Evolutionary conservation across 768 basidiomycete genomes (phyloP).

Genomic region (Tricholoma matsutake): DNA sequence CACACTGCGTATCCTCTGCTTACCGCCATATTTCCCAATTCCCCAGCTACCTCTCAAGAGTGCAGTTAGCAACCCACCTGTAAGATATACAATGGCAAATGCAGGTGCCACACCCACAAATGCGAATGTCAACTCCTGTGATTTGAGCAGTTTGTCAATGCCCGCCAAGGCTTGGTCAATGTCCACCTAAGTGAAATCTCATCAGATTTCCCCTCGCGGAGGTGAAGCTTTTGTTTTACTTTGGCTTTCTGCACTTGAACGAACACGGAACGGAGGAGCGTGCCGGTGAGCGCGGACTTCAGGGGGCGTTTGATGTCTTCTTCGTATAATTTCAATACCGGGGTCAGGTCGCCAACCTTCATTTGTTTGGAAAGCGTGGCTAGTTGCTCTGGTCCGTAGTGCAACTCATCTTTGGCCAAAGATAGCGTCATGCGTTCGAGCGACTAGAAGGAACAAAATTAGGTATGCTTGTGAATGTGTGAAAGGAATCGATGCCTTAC

Average conservation of each 20-base stretch:
- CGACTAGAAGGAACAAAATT: constrained; percentile 47
- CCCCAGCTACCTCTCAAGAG: constrained; percentile 51
- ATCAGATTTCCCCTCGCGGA: neutral
- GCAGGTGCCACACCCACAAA: constrained; percentile 96
- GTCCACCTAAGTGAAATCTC: constrained; percentile 62
- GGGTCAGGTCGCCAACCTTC: constrained; percentile 77
- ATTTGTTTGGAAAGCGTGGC: constrained; percentile 62
- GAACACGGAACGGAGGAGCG: constrained; percentile 78
- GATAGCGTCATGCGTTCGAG: constrained; percentile 90
- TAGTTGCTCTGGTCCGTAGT: constrained; percentile 63
- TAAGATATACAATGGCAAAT: constrained; percentile 71
- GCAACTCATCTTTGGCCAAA: constrained; percentile 77
- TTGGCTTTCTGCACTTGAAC: constrained; percentile 97
- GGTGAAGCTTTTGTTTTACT: constrained; percentile 33
- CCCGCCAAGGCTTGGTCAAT: constrained; percentile 87
- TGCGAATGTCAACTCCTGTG: constrained; percentile 93
- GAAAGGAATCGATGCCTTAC: constrained; percentile 37
- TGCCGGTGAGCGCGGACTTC: constrained; percentile 75
- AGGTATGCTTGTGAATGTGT: neutral
- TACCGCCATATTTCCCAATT: constrained; percentile 56
- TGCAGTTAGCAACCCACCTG: constrained; percentile 48
- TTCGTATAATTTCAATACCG: constrained; percentile 86
- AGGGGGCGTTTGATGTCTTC: constrained; percentile 88
- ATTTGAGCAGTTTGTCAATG: constrained; percentile 90
- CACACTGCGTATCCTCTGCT: constrained; percentile 45